Base-by-base conservation (phyloP, 768 basidiomycete species). In the Hirschioporus abietinus region DNA sequence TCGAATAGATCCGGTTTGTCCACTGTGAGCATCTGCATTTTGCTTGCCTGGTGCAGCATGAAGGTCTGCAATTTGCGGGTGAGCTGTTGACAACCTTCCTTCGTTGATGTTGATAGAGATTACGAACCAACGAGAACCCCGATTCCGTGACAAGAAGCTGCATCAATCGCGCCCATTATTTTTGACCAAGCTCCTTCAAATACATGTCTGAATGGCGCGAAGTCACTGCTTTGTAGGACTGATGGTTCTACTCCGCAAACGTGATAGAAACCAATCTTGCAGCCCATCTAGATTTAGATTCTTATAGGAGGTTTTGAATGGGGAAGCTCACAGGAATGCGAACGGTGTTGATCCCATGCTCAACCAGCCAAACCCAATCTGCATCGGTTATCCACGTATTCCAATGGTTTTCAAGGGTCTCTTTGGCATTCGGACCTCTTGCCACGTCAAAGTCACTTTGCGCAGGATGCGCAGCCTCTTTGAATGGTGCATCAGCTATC, bases 1-100 rank as follows among this genome's bases (percentile, higher is more conserved):
- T 70, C 88, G 88, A 18, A 77, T 76, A 15, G 86, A 76, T 35
- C 74, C 65, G 23, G 78, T 66, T 1, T 86, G 85, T 6, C 90
- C 90, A 7, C 85, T 81, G 70, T 92, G 90, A 0, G 87, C 73
- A 73, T 89, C 88, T 27, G 78, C 74, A 70, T 91, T 92, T 71
- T 92, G 91, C 71, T 89, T 90, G 9, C 90, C 90, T 0, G 89
- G 88, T 0, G 88, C 90, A 23, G 89, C 85, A 68, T 91, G 90
- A 3, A 92, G 80, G 74, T 91, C 90, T 90, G 78, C 30, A 30
- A 30, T 30, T 30, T 30, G 30, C 30, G 65, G 24, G 60, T 30
- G 24, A 20, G 7, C 8, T 25, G 30, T 58, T 23, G 80, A 58
- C 35, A 10, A 27, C 58, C 63, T 36, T 7, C 7, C n/a, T 65